Conservation (phyloP, 1,284 basidiomycete genomes). For the Takashimella koratensis region DNA sequence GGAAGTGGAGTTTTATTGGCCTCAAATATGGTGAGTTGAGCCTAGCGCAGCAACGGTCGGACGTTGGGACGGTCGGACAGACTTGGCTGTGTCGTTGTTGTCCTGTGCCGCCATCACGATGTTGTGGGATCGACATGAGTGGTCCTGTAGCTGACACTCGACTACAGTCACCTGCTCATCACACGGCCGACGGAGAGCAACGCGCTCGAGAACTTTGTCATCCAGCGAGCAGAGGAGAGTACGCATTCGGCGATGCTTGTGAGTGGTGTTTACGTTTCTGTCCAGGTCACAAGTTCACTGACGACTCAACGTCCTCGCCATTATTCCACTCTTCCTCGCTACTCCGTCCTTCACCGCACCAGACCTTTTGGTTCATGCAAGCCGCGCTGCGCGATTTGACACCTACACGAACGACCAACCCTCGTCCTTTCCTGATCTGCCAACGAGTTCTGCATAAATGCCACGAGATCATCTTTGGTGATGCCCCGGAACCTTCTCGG, state of each 20-base stretch:
- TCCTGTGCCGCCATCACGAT: neutral
- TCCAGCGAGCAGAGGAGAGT: constrained; percentile 78
- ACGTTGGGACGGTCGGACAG: neutral
- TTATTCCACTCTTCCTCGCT: constrained; percentile 5
- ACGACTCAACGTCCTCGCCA: neutral
- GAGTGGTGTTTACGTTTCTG: constrained; percentile 52
- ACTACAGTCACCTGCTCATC: constrained; percentile 76
- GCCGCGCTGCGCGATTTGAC: constrained; percentile 85
- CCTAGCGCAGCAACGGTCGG: too few relatives aligned
- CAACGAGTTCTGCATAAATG: constrained; percentile 88
- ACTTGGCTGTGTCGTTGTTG: neutral
- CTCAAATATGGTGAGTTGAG: constrained; percentile 78
- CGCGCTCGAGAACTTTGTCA: constrained; percentile 86
- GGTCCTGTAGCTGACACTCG: neutral
- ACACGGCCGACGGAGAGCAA: constrained; percentile 83
- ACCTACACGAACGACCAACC: constrained; percentile 57
- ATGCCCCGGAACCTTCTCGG: constrained; percentile 63
- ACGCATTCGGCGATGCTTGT: constrained; percentile 92
- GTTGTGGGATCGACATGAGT: too few relatives aligned
- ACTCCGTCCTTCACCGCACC: constrained; percentile 11
- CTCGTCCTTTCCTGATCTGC: constrained; percentile 84
- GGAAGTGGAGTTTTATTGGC: constrained; percentile 92
- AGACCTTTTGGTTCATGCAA: constrained; percentile 99
- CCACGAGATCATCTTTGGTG: constrained; percentile 95
- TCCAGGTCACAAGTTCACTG: constrained; percentile 3